Evolutionary conservation across 2,329 filamentous ascomycete species (phyloP).

Genomic region (Pseudogymnoascus sp.): DNA sequence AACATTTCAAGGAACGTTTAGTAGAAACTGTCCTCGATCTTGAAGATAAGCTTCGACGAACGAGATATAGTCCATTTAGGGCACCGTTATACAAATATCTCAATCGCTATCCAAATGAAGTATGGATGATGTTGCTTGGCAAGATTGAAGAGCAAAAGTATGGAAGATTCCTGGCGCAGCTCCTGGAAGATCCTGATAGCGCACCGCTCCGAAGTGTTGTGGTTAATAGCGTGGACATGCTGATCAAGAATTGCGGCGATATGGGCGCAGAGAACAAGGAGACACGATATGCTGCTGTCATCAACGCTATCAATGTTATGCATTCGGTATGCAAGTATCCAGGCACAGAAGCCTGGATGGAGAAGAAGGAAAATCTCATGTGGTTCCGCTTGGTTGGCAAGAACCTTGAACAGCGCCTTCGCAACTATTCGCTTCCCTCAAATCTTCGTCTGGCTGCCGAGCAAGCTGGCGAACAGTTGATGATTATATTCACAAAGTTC

Average conservation of each 20-base stretch:
- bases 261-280: conserved; percentile 58
- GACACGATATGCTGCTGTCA: conserved; percentile 57
- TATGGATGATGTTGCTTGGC: conserved; percentile 71
- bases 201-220: conserved; percentile 66
- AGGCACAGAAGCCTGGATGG: conserved; percentile 62
- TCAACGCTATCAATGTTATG: conserved; percentile 82
- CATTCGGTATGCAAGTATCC: conserved; percentile 65
- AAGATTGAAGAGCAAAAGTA: conserved; percentile 79
- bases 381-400: conserved; percentile 63
- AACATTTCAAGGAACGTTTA: conserved; percentile 81
- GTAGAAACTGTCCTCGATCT: conserved; percentile 86
- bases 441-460: conserved; percentile 75
- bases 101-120: conserved; percentile 83
- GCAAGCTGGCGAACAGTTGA: conserved; percentile 81
- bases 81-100: conserved; percentile 86
- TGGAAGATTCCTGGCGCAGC: conserved; percentile 83
- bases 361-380: conserved; percentile 50
- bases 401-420: conserved; percentile 68
- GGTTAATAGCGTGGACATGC: conserved; percentile 60
- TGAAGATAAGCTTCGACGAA: conserved; percentile 76
- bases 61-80: conserved; percentile 85
- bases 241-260: conserved; percentile 61
- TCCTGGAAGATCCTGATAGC: conserved; percentile 69
- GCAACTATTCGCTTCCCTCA: conserved; percentile 59
- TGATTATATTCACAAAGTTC: conserved; percentile 75